A percentile compares a stretch with the other conserved stretches of the same genome.
phyloP scores from a whole-genome alignment of 495 filamentous ascomycete species.

The Astrothelium subdiscretum region DNA sequence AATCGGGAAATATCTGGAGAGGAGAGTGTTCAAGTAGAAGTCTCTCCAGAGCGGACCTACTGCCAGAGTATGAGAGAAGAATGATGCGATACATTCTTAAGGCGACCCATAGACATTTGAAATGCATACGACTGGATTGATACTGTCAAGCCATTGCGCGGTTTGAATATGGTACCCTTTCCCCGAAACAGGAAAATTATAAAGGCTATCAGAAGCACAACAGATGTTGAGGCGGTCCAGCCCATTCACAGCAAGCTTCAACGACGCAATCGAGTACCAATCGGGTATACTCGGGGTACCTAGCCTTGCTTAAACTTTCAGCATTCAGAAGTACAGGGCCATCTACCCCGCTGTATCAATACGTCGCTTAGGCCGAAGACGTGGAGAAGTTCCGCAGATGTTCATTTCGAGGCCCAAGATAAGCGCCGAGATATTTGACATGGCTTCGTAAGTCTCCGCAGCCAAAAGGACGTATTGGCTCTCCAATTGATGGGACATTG shows the following conservation, averaged over 20 bases:
- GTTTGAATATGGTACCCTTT: not conserved
- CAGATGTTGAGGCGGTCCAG: not conserved
- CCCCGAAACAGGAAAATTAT: not conserved
- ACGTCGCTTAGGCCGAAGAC: not conserved
- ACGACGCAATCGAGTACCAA: not conserved
- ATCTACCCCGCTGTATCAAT: not conserved
- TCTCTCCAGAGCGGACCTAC: no score
- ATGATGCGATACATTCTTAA: no score
- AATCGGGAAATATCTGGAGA: no score
- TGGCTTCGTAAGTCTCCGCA: not conserved
- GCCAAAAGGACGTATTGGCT: not conserved
- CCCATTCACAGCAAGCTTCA: not conserved
- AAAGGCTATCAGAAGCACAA: not conserved
- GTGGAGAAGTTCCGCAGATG: not conserved
- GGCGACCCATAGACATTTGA: no score
- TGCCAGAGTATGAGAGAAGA: no score
- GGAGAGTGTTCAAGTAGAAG: no score
- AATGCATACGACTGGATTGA: not conserved
- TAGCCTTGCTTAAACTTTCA: not conserved
- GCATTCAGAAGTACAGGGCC: not conserved
- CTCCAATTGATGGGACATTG: not conserved
- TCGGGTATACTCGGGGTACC: not conserved
- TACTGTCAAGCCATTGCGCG: not conserved
- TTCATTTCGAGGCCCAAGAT: not conserved
- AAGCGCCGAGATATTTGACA: not conserved